These are phyloP conservation scores for Adiantum capillusveneris DNA, from an alignment of 75 land plant species.

Conservation along the genomic window DNA sequence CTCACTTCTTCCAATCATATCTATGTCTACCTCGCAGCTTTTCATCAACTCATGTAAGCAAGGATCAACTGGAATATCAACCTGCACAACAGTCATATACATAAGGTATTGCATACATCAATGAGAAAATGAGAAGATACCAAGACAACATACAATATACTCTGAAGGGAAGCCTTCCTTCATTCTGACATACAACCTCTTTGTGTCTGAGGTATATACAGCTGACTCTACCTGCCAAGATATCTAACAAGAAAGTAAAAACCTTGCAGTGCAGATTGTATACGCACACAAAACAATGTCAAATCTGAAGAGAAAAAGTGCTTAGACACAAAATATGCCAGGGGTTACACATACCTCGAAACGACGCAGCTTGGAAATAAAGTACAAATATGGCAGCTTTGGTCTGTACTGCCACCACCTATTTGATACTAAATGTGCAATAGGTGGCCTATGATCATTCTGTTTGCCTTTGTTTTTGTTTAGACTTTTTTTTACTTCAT, in stretches of 20 bases:
- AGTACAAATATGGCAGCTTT: constrained; percentile 84
- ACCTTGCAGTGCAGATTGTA: not conserved
- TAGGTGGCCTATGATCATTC: constrained; percentile 12
- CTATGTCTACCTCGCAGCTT: constrained; percentile 73
- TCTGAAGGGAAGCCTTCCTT: constrained; percentile 97
- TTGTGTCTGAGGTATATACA: constrained; percentile 70
- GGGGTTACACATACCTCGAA: constrained; percentile 47
- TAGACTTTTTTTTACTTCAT: constrained; percentile 60
- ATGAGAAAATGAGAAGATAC: not conserved
- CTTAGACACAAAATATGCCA: too few relatives aligned
- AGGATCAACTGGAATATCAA: constrained; percentile 94
- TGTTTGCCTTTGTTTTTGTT: constrained; percentile 46
- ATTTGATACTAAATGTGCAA: constrained; percentile 76
- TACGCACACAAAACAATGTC: too few relatives aligned
- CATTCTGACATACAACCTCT: constrained; percentile 76
- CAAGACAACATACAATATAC: constrained; percentile 44
- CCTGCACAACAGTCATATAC: constrained; percentile 36
- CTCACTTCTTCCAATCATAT: constrained; percentile 47
- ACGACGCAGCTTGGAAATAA: constrained; percentile 67
- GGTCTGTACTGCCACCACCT: constrained; percentile 98
- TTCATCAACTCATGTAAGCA: constrained; percentile 66
- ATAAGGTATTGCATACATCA: not conserved
- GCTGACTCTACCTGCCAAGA: constrained; percentile 72
- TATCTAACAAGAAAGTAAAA: not conserved
- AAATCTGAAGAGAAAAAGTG: too few relatives aligned